These are phyloP conservation scores for Ascomycota sp. DNA, from an alignment of 2,329 filamentous ascomycete genomes.

Conservation along the genomic window DNA sequence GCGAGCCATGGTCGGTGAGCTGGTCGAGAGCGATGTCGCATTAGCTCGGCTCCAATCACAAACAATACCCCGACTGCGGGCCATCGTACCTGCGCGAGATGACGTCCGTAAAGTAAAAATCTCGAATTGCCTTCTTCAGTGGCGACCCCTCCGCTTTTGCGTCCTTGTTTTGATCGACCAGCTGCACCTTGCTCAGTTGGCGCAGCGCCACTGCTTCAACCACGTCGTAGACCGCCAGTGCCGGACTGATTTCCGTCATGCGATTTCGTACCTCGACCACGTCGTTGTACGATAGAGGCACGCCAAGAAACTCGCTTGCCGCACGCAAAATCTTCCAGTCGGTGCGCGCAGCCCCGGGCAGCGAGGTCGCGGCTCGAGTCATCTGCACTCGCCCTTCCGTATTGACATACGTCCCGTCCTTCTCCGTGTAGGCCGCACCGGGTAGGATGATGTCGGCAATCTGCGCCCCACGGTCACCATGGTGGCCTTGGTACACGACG, in stretches of 20 bases:
- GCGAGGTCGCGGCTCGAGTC: slow-evolving; percentile 70
- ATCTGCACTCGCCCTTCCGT: slow-evolving; percentile 93
- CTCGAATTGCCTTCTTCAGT: slow-evolving; percentile 71
- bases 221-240: slow-evolving; percentile 74
- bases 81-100: slow-evolving; percentile 75
- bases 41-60: slow-evolving; percentile 6
- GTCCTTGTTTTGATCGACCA: slow-evolving; percentile 93
- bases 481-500: slow-evolving; percentile 93
- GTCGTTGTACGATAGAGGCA: slow-evolving; percentile 80
- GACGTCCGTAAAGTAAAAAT: slow-evolving; percentile 96
- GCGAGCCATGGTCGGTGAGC: slow-evolving; percentile 94
- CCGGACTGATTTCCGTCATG: slow-evolving; percentile 87
- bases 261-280: slow-evolving; percentile 75
- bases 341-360: slow-evolving; percentile 76
- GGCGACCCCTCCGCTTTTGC: slow-evolving; percentile 49
- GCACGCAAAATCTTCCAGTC: slow-evolving; percentile 99
- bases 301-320: slow-evolving; percentile 73
- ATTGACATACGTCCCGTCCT: slow-evolving; percentile 90
- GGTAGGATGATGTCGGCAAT: slow-evolving; percentile 87
- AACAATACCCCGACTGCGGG: neutral
- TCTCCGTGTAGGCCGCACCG: slow-evolving; percentile 91
- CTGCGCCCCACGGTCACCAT: slow-evolving; percentile 83
- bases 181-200: slow-evolving; percentile 73
- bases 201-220: slow-evolving; percentile 61
- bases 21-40: slow-evolving; percentile 14